These are phyloP conservation scores for Alternaria angustiovoidea DNA, from an alignment of 2,329 filamentous ascomycete species.

Conservation along the genomic window DNA sequence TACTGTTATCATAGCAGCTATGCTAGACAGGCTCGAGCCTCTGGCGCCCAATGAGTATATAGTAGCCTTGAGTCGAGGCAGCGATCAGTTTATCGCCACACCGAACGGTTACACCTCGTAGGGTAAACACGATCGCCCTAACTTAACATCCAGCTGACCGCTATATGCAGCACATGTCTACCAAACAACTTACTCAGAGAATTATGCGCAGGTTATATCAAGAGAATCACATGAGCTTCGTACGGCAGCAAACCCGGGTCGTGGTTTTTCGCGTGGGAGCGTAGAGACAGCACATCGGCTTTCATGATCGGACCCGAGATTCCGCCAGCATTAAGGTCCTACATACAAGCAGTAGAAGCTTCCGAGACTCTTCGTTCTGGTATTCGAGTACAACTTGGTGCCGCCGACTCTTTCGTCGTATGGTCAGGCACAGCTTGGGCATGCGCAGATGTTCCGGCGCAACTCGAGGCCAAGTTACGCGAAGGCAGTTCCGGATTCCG, in stretches of 20 bases:
- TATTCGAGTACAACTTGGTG: constrained; percentile 39
- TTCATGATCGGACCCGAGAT: constrained; percentile 20
- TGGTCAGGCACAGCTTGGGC: constrained; percentile 33
- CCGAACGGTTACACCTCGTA: constrained; percentile 41
- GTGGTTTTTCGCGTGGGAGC: constrained; percentile 40
- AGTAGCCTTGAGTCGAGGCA: constrained; percentile 33
- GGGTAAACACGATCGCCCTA: background rate
- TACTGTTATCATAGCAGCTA: constrained; percentile 7
- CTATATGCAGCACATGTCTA: constrained; percentile 26
- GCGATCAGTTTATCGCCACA: constrained; percentile 35
- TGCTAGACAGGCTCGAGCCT: constrained; percentile 23
- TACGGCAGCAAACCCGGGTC: constrained; percentile 33
- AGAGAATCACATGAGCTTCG: constrained; percentile 35
- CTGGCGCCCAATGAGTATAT: constrained; percentile 35
- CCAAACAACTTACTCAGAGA: constrained; percentile 21
- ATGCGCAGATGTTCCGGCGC: constrained; percentile 21
- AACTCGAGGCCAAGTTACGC: constrained; percentile 12
- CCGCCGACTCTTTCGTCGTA: constrained; percentile 30
- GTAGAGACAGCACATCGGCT: constrained; percentile 13
- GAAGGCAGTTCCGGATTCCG: constrained; percentile 12
- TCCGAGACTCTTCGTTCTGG: background rate
- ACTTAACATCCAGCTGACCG: constrained; percentile 2
- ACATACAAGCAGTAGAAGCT: constrained; percentile 13
- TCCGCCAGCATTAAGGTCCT: constrained; percentile 17
- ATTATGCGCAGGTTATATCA: constrained; percentile 15